Base-by-base conservation (phyloP, 1,284 basidiomycete species). In the Leucoagaricus sp. region DNA sequence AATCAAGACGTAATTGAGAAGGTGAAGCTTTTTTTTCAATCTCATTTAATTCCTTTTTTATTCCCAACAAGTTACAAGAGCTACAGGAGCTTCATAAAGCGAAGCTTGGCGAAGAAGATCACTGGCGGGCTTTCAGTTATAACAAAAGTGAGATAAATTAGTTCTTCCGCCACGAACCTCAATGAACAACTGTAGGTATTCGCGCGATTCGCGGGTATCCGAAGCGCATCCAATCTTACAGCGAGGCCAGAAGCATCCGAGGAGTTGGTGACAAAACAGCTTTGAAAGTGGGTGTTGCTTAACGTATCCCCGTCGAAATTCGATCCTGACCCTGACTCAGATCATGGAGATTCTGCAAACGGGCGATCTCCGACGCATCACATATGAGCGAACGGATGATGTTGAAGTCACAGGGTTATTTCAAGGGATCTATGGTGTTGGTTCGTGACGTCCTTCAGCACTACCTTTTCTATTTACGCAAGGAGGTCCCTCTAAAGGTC, bases 401-500 rank as follows among this genome's bases (percentile, higher is more conserved):
- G 75, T 86, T 1, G 66, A 75, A 46, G 76, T 79, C 1, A 75
- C 78, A 2, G 72, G 76, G 10, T 47, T 83, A 10, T 92, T 94
- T 66, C 81, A 83, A 58, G 89, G 90, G 3, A 87, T 96, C 40
- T 96, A 96, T 65, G 93, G 91, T 33, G 91, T 95, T 53, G 94
- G 91, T 83, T 55, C 73, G 31, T 42, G 36, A 29, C 36, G n/a
- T 58, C 23, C 19, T 26, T 44, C 1, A n/a, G 9, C 28, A 25
- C 4, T 38, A 8, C 7, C 25, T 34, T 23, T 33, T 31, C 34
- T 46, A 26, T 55, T 33, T 17, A 19, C 36, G 46, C 44, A n/a
- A 26, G 21, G 50, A 23, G 36, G 15, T 10, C 13, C 36, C 28
- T 21, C 7, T 28, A 17, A 49, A 89, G 88, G 90, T 9, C 79